phyloP scores from a whole-genome alignment of 805 yeast species.

The Wickerhamiella australiensis region DNA sequence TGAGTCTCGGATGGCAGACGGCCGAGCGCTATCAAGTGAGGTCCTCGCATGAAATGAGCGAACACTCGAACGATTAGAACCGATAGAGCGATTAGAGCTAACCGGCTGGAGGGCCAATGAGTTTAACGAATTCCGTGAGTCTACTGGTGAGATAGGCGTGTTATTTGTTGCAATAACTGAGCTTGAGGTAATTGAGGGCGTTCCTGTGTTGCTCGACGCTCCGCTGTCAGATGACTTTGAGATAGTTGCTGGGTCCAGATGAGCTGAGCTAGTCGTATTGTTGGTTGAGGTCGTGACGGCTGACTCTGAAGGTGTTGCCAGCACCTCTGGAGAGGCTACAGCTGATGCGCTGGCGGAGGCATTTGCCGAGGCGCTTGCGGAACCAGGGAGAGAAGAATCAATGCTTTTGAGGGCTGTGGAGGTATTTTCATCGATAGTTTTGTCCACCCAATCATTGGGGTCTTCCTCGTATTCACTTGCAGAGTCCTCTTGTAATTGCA shows the following conservation, averaged over 20 bases:
- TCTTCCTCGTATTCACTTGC: conserved; percentile 10
- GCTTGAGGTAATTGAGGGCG: neutral
- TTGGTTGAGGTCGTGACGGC: neutral
- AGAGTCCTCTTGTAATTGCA: neutral
- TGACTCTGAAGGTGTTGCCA: neutral
- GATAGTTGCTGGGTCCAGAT: no score
- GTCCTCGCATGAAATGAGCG: neutral
- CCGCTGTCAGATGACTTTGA: neutral
- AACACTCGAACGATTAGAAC: neutral
- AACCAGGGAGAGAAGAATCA: neutral
- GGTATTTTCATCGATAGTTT: neutral
- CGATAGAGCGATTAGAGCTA: neutral
- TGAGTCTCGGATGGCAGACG: neutral
- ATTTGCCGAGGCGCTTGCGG: neutral
- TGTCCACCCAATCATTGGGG: conserved; percentile 1
- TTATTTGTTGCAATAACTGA: neutral
- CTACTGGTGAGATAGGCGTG: neutral
- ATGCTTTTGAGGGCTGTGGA: neutral
- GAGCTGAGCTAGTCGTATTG: neutral
- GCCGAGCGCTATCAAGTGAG: neutral
- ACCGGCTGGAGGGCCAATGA: neutral
- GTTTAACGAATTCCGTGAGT: neutral
- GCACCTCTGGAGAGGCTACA: neutral
- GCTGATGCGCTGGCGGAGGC: neutral
- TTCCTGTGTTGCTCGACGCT: neutral